These are phyloP conservation scores for Aspergillus pseudoterreus DNA, from an alignment of 2,329 filamentous ascomycete genomes.

Conservation along the genomic window DNA sequence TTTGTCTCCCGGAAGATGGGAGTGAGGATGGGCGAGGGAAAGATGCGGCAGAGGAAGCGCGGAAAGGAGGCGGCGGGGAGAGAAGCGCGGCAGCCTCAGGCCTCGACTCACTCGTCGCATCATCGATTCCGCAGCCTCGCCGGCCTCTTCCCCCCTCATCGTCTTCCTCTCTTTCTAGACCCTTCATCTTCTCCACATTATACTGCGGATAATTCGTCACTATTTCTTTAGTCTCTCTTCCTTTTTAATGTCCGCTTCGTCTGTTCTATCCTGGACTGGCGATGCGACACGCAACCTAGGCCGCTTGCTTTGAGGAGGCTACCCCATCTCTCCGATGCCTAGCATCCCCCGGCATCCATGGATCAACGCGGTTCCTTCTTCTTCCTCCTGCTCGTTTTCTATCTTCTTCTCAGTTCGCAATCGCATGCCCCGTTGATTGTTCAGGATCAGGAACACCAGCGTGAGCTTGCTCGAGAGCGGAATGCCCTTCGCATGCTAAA, in stretches of 20 bases:
- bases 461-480: conserved; percentile 50
- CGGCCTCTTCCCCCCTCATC: conserved; percentile 7
- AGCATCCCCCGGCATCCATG: conserved; percentile 33
- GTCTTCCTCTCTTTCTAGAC: not conserved
- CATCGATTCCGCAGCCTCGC: conserved; percentile 16
- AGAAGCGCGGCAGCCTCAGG: conserved; percentile 16
- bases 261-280: conserved; percentile 12
- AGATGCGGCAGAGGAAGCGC: conserved; percentile 8
- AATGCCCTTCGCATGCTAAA: conserved; percentile 49
- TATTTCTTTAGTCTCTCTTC: not conserved
- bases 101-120: conserved; percentile 20
- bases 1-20: not conserved
- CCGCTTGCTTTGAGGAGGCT: conserved; percentile 15
- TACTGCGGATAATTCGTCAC: not conserved
- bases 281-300: conserved; percentile 23
- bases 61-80: conserved; percentile 1
- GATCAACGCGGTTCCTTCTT: conserved; percentile 48
- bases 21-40: conserved; percentile 7
- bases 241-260: conserved; percentile 1
- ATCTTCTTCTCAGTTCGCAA: conserved; percentile 52
- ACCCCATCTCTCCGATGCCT: conserved; percentile 20
- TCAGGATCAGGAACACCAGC: conserved; percentile 44
- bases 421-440: conserved; percentile 38
- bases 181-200: not conserved
- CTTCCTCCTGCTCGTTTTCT: conserved; percentile 50